Evolutionary conservation across 2,329 filamentous ascomycete species (phyloP), one percentile per base, ranked within the genome.

Genomic region (Aspergillus neotritici): DNA sequence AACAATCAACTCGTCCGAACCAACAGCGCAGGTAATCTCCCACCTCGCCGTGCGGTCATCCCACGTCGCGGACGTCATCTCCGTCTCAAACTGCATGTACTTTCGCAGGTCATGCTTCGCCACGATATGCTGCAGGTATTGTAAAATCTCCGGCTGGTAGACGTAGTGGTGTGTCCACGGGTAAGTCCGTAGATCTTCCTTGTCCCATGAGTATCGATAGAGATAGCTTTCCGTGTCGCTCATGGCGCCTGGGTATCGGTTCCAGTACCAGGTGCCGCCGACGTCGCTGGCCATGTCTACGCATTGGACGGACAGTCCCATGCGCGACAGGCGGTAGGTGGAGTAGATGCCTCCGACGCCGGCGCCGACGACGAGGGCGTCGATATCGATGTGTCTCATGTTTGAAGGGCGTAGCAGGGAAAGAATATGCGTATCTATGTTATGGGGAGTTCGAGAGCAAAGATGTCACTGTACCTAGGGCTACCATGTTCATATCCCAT

Each of bases 301-400:
- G 11, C 37, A 40, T 25, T 36, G 37, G 10, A 17, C 34, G 15
- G 32, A 14, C 21, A 41, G 29, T 29, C 43, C 40, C 21, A 21
- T 31, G 4, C 31, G 30, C n/a, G 11, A 31, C 8, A 46, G 31
- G 16, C 34, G 25, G 31, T 37, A 47, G 25, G 44, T 40, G n/a
- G 37, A 55, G 7, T 65, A 66, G 15, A 71, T 49, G 31, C 69
- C 70, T 29, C 61, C 65, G 58, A 67, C 65, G 49, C 70, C 70
- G 10, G 67, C 70, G 13, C 70, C 70, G 25, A 72, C 68, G 32
- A 73, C 69, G 16, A 72, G 58, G 34, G 71, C 66, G 48, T 72
- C 69, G 17, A 21, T 21, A 6, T 21, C 21, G 21, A 21, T 21
- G 21, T 21, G 21, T 21, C 21, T 4, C 21, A 21, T 21, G 21